These are phyloP conservation scores for Insectozyma bohioensis DNA, from an alignment of 1,139 yeast genomes.

Conservation along the genomic window DNA sequence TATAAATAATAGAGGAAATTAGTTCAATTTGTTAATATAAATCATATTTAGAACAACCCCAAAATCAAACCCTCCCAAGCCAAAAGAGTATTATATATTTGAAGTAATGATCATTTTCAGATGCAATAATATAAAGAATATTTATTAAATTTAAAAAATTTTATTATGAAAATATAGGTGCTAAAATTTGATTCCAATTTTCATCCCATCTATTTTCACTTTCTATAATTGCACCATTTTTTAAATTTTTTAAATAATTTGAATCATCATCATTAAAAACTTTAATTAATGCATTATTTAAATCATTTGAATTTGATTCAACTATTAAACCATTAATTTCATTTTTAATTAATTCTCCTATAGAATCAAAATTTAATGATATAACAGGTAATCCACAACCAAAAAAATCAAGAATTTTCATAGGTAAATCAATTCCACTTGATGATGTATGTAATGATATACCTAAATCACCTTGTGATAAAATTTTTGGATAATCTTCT, in stretches of 20 bases:
- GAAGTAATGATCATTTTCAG: no score
- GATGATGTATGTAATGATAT: slow-evolving; percentile 89
- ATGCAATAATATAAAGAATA: no score
- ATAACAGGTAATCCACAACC: slow-evolving; percentile 95
- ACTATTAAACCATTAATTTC: slow-evolving; percentile 46
- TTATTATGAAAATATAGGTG: slow-evolving; percentile 21
- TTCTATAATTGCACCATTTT: slow-evolving; percentile 69
- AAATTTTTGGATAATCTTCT: slow-evolving; percentile 76
- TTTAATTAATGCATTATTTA: slow-evolving; percentile 49
- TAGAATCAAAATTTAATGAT: slow-evolving; percentile 72
- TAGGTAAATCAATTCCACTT: slow-evolving; percentile 92
- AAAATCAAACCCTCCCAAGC: background rate
- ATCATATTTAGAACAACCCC: no score
- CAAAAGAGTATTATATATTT: no score
- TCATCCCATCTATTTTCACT: slow-evolving; percentile 69
- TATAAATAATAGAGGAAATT: no score
- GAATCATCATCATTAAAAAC: slow-evolving; percentile 42
- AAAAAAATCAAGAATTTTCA: slow-evolving; percentile 95
- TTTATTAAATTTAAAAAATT: background rate
- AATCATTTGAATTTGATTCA: slow-evolving; percentile 39
- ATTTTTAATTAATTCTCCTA: slow-evolving; percentile 57
- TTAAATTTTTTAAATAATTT: slow-evolving; percentile 33
- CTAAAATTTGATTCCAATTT: slow-evolving; percentile 56
- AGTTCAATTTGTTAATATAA: no score
- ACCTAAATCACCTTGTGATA: slow-evolving; percentile 83